These are phyloP conservation scores for Tolypocladium endophyticum DNA, from an alignment of 2,329 filamentous ascomycete species.

Conservation along the genomic window DNA sequence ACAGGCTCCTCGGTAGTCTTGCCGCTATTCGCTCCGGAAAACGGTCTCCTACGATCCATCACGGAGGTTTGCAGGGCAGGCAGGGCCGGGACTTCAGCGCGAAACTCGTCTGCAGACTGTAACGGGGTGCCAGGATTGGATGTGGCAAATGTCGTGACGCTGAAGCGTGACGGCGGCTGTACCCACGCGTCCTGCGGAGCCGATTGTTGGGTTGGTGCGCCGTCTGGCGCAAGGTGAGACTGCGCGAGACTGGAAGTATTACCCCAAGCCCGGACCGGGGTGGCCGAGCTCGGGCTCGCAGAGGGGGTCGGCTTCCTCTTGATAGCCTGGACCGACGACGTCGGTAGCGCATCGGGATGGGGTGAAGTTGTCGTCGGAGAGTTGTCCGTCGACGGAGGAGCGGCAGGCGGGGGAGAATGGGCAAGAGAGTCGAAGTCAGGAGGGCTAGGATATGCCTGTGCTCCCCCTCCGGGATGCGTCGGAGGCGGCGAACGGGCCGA, in stretches of 20 bases:
- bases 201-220: constrained; percentile 3
- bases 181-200: constrained; percentile 27
- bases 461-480: constrained; percentile 1
- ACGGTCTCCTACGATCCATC: constrained; percentile 21
- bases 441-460: constrained; percentile 22
- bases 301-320: constrained; percentile 33
- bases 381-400: constrained; percentile 2
- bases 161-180: constrained; percentile 51
- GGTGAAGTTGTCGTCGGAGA: constrained; percentile 10
- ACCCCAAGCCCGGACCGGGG: neutral
- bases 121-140: constrained; percentile 23
- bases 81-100: constrained; percentile 12
- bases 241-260: constrained; percentile 11
- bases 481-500: constrained; percentile 3
- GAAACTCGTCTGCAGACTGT: constrained; percentile 13
- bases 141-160: constrained; percentile 50
- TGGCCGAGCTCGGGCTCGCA: constrained; percentile 5
- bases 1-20: constrained; percentile 14
- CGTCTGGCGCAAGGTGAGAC: constrained; percentile 5
- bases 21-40: constrained; percentile 13
- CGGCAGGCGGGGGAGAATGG: constrained; percentile 8
- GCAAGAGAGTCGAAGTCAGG: constrained; percentile 17
- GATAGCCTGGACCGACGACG: constrained; percentile 24
- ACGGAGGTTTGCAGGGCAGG: constrained; percentile 13
- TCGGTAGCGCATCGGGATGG: constrained; percentile 11